Evolutionary conservation across 257 asterid genomes (phyloP).

Genomic region (Lithospermum erythrorhizon): DNA sequence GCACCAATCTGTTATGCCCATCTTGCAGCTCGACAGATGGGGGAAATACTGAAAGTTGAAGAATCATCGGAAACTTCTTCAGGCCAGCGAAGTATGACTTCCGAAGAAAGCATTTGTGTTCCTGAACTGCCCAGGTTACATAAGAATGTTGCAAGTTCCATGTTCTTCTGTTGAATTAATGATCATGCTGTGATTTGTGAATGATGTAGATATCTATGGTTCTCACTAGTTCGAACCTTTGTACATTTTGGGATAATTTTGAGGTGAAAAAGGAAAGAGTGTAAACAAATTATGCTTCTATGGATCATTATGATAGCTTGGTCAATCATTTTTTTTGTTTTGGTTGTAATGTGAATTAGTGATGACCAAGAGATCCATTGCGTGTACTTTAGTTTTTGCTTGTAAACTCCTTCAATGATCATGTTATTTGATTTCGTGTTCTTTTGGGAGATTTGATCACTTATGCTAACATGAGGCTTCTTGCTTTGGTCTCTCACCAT

Average conservation of each 20-base stretch:
- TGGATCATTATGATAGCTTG: too few species aligned
- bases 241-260: not conserved
- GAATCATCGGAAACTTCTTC: conserved; percentile 56
- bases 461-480: too few species aligned
- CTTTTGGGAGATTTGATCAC: too few species aligned
- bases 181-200: not conserved
- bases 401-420: too few species aligned
- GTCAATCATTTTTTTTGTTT: too few species aligned
- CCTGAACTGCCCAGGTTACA: conserved; percentile 79
- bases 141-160: conserved; percentile 57
- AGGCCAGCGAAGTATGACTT: conserved; percentile 22
- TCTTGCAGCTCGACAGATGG: conserved; percentile 78
- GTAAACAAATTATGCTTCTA: too few species aligned
- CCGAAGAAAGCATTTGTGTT: conserved; percentile 23
- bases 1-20: conserved; percentile 89
- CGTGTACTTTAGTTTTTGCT: too few species aligned
- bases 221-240: conserved; percentile 13
- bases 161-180: conserved; percentile 75
- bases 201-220: conserved; percentile 17
- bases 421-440: too few species aligned
- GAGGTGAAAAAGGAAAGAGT: too few species aligned
- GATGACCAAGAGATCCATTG: too few species aligned
- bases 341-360: too few species aligned
- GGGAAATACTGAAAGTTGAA: conserved; percentile 63
- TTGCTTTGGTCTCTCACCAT: too few species aligned